Evolutionary conservation across 164 flowering plant species (phyloP).

Genomic region (Nelumbo lutea): DNA sequence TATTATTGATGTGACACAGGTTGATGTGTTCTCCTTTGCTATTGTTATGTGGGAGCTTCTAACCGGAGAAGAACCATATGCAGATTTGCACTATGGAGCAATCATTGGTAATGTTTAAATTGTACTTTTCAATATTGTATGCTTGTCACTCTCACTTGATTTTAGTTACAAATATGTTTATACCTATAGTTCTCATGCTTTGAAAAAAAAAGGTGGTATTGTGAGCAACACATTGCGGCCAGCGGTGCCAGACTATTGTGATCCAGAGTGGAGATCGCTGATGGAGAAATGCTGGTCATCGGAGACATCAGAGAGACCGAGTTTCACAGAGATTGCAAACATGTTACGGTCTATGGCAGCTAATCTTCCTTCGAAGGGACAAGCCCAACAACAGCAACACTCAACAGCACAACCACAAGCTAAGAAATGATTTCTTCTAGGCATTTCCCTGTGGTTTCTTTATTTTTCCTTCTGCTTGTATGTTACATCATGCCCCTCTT

Average conservation of each 20-base stretch:
- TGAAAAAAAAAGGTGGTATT: conserved; percentile 50
- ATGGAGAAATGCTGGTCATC: conserved; percentile 93
- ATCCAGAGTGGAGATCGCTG: conserved; percentile 61
- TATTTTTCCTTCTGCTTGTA: too few species aligned
- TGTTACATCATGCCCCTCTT: too few species aligned
- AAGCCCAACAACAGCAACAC: too few species aligned
- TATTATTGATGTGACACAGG: conserved; percentile 37
- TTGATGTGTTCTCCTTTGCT: conserved; percentile 95
- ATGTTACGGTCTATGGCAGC: conserved; percentile 51
- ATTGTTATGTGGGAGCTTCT: conserved; percentile 97
- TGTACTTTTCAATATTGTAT: background rate
- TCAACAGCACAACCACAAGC: too few species aligned
- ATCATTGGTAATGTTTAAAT: conserved; percentile 57
- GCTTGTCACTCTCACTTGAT: background rate
- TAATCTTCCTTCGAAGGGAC: too few species aligned
- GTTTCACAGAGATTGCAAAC: conserved; percentile 65
- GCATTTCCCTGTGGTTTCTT: too few species aligned
- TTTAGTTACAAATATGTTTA: too few species aligned
- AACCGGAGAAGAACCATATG: conserved; percentile 94
- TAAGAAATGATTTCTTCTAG: too few species aligned
- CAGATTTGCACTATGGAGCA: conserved; percentile 88
- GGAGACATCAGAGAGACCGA: conserved; percentile 56
- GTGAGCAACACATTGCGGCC: conserved; percentile 77
- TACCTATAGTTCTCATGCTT: too few species aligned
- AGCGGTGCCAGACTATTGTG: conserved; percentile 57